phyloP scores from a whole-genome alignment of 164 flowering plant species.

The Liquidambar formosana region DNA sequence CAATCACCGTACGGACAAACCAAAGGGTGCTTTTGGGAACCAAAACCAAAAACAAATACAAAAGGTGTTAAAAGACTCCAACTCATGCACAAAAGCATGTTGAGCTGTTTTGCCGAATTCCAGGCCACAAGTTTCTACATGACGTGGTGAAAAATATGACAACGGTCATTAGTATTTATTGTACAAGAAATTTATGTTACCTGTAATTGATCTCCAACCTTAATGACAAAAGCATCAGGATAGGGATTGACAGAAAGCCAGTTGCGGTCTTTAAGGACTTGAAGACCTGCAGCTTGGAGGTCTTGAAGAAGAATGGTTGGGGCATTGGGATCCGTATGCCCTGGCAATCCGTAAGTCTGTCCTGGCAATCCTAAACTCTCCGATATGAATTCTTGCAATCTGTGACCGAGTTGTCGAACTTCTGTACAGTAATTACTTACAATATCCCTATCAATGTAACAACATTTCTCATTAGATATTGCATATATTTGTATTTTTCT shows the following conservation, averaged over 20 bases:
- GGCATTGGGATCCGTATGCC: slow-evolving; percentile 81
- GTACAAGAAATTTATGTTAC: no score
- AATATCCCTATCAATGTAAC: slow-evolving; percentile 39
- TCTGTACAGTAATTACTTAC: slow-evolving; percentile 59
- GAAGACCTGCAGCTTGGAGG: slow-evolving; percentile 60
- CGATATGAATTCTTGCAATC: slow-evolving; percentile 58
- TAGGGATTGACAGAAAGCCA: slow-evolving; percentile 77
- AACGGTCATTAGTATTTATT: no score
- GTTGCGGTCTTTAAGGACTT: slow-evolving; percentile 60
- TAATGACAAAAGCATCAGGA: slow-evolving; percentile 69
- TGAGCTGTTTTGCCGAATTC: no score
- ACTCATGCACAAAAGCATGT: no score
- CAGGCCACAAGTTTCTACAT: no score
- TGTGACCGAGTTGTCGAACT: slow-evolving; percentile 55
- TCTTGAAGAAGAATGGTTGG: slow-evolving; percentile 83
- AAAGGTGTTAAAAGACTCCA: no score
- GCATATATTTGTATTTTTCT: no score
- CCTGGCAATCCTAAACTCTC: slow-evolving; percentile 87
- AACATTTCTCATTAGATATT: background rate
- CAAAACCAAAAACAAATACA: no score
- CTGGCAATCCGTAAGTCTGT: slow-evolving; percentile 76
- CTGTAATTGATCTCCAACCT: slow-evolving; percentile 87
- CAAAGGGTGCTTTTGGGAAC: no score
- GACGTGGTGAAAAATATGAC: no score
- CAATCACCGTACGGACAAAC: no score